Percentiles rank a stretch among this genome's conserved stretches.
Evolutionary conservation across 176 grass and related monocot species (phyloP).

Genomic region (Oryza punctata): DNA sequence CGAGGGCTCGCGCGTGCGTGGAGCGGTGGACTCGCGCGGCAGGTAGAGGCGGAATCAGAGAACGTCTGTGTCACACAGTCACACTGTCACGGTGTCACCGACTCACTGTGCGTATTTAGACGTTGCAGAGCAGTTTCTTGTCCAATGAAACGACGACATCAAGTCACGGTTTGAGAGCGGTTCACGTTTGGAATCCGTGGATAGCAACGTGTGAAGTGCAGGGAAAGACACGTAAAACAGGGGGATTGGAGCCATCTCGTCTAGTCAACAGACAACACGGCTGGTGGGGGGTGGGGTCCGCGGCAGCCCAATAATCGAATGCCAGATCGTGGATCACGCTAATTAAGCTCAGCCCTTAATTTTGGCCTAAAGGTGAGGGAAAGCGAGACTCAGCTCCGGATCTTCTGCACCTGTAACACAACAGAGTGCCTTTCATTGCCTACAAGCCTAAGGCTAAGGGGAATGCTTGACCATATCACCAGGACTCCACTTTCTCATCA

Average conservation of each 20-base stretch:
- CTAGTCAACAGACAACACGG: slow-evolving; percentile 3
- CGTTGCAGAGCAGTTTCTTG: neutral
- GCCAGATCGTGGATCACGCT: neutral
- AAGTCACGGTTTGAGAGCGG: neutral
- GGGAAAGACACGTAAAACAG: neutral
- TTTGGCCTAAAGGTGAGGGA: slow-evolving; percentile 35
- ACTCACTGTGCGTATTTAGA: neutral
- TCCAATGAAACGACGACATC: neutral
- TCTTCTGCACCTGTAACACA: neutral
- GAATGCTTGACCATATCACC: neutral
- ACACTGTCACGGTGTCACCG: no score
- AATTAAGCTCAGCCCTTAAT: neutral
- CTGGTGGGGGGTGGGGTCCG: neutral
- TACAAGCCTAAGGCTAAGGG: no score
- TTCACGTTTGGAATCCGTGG: neutral
- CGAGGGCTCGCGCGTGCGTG: neutral
- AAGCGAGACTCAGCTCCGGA: neutral
- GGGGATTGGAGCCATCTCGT: neutral
- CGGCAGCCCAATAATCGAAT: slow-evolving; percentile 7
- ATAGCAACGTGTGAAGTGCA: neutral
- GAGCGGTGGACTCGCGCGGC: no score
- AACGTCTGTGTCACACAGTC: neutral
- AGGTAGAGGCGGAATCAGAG: neutral
- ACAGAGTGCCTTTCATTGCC: neutral
- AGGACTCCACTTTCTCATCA: no score